Base-by-base conservation (phyloP, 345 rosid species). In the Aurinia saxatilis region DNA sequence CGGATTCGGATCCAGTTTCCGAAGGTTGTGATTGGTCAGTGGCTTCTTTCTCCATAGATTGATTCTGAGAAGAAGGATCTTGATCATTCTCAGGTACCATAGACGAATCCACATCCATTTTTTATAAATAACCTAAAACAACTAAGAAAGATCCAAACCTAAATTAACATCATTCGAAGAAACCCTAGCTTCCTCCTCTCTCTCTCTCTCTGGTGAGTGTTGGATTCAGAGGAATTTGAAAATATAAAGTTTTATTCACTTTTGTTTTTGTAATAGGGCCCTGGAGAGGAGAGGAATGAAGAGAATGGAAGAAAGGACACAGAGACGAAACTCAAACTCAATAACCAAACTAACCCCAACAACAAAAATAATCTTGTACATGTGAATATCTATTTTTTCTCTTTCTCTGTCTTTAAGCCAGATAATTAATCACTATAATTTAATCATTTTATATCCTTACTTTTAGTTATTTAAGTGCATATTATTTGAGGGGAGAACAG, bases 51-150 rank as follows among this genome's bases (percentile, higher is more conserved):
- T 79, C 95, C 79, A 80, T 80, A 50, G 82, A 33, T 18, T 75
- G 74, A 64, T 63, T 69, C 65, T 72, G 78, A 30, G 41, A 56
- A 4, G 74, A 42, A 37, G 81, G 82, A 77, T 82, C 86, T 49
- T 81, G 87, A 80, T 80, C 90, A 60, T 82, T 67, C 76, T 79
- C 88, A 5, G 80, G 69, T 71, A 37, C 80, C 95, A 84, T 82
- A 58, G 83, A 73, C 31, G 86, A 82, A 80, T 88, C 98, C 50
- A 75, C 80, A 63, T 88, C 92, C 98, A 91, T 91, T 47, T 60
- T n/a, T 10, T 50, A 8, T 81, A 65, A 79, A 63, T 42, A 54
- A 64, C 44, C 40, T 21, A 60, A 45, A 60, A 31, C 11, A 13
- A n/a, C n/a, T n/a, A 10, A 40, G 33, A 42, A n/a, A 31, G 82